Base-by-base conservation (phyloP, 805 yeast species). In the Danielozyma ontarioensis region DNA sequence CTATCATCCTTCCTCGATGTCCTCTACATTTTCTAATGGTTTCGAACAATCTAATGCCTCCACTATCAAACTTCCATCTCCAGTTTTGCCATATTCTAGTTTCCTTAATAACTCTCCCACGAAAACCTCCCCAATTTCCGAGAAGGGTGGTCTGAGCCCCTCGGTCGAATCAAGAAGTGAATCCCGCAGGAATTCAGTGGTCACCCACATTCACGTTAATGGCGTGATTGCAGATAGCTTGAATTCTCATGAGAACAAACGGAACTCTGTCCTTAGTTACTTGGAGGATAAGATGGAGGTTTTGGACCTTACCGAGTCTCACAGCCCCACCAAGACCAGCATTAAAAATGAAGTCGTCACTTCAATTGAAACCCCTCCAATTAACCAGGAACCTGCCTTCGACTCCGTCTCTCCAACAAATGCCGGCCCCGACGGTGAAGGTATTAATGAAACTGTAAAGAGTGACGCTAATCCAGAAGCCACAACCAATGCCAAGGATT, bases 1-100 rank as follows among this genome's bases (percentile, higher is more conserved):
- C 7, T 84, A 81, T 50, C 89, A 84, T 51, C 94, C 95, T 13
- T 71, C 80, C 2, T 64, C 76, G 11, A 53, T 62, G 60, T 42
- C 64, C 4, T 55, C 66, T 3, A 40, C 61, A 16, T 40, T 52
- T 25, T 28, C 40, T 7, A 30, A 46, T 4, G 39, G 44, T 2
- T 48, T 47, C n/a, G n/a, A n/a, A n/a, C n/a, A n/a, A n/a, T n/a
- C n/a, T 27, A 42, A 48, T 42, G 32, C 41, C 13, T 36, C 37
- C 15, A 26, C 27, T 13, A 48, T 60, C 36, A 62, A 57, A 36
- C 50, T 56, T 24, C 62, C 63, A 2, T 48, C 62, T 4, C 61
- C 68, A 1, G 45, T 51, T 23, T 30, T 55, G 13, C 58, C 62
- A 4, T 44, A 48, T 19, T 55, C 63, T 6, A 62, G 53, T 38